Conservation (phyloP, 2,329 filamentous ascomycete genomes). For the Blumeriella jaapii region DNA sequence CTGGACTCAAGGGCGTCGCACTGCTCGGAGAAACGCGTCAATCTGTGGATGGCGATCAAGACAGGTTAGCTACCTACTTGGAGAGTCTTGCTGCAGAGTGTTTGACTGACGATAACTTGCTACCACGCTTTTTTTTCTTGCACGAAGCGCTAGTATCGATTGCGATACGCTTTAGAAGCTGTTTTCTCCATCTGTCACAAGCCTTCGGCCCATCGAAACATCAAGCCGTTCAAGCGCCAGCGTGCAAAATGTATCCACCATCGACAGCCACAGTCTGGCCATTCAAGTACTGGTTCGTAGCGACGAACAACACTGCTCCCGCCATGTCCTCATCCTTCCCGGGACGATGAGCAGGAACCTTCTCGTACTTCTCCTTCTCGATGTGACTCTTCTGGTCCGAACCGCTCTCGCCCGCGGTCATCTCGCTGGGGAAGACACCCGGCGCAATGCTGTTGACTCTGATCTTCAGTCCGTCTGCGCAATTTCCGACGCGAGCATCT, state of each 20-base stretch:
- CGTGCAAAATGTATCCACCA: conserved; percentile 37
- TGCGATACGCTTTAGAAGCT: no score
- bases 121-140: no score
- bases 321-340: conserved; percentile 50
- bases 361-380: conserved; percentile 39
- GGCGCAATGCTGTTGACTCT: conserved; percentile 46
- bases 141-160: no score
- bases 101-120: no score
- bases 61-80: no score
- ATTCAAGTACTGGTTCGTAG: conserved; percentile 32
- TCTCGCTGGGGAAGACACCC: conserved; percentile 45
- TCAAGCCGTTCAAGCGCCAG: conserved; percentile 7
- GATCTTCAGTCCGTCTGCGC: conserved; percentile 37
- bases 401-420: conserved; percentile 38
- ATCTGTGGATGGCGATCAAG: no score
- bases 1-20: no score
- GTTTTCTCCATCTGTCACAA: no score
- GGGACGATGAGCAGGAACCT: conserved; percentile 38
- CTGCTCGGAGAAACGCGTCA: no score
- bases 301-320: conserved; percentile 41
- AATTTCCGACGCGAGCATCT: conserved; percentile 42
- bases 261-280: conserved; percentile 36
- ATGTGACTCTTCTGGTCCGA: conserved; percentile 43
- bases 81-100: no score
- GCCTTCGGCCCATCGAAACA: no score